Conservation (phyloP, 768 basidiomycete genomes). For the Suillus tomentosus region DNA sequence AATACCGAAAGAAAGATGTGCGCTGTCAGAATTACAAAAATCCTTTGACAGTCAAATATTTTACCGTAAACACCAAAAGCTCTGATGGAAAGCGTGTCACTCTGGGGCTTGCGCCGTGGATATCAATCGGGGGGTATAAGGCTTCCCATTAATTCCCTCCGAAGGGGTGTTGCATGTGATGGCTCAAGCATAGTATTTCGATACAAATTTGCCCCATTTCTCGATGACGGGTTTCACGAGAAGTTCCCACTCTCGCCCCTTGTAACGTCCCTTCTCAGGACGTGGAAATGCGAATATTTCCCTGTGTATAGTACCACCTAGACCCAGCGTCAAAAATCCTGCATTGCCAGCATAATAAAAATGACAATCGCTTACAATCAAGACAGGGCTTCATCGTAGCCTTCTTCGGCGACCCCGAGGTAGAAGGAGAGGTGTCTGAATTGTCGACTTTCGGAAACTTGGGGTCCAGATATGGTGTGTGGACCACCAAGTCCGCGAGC, state of each 20-base stretch:
- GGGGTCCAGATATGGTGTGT: constrained; percentile 60
- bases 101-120: neutral
- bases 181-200: constrained; percentile 32
- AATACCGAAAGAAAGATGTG: neutral
- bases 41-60: neutral
- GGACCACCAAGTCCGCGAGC: constrained; percentile 64
- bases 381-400: constrained; percentile 33
- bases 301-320: constrained; percentile 63
- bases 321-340: constrained; percentile 7
- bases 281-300: constrained; percentile 80
- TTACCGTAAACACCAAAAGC: neutral
- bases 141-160: neutral
- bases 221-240: constrained; percentile 77
- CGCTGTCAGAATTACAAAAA: neutral
- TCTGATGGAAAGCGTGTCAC: neutral
- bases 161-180: neutral
- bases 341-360: constrained; percentile 30
- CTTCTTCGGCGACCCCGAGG: constrained; percentile 25
- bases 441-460: constrained; percentile 43
- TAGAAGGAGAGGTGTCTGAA: constrained; percentile 22
- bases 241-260: constrained; percentile 71
- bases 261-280: constrained; percentile 50
- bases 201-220: constrained; percentile 73
- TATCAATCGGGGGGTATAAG: neutral
- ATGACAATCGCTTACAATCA: constrained; percentile 42